A percentile compares a stretch with the other conserved stretches of the same genome.
Conservation (phyloP, 2,329 filamentous ascomycete genomes). For the Cladophialophora exuberans region DNA sequence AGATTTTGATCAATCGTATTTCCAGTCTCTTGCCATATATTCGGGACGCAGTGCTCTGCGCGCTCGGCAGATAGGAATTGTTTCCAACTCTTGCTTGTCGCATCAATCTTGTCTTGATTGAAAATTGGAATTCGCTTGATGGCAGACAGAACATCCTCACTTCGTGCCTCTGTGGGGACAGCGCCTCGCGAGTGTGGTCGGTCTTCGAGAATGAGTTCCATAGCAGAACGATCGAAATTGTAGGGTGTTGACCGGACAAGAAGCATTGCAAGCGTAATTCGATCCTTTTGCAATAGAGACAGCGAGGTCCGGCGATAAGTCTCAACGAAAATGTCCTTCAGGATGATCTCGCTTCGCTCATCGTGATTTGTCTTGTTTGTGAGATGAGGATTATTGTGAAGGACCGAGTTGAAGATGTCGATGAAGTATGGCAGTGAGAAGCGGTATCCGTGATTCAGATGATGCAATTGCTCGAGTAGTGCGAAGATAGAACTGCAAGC, state of each 20-base stretch:
- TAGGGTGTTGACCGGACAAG: constrained; percentile 95
- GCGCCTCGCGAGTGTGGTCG: constrained; percentile 66
- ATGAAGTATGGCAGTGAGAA: constrained; percentile 98
- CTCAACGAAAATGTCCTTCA: constrained; percentile 87
- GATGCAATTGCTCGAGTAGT: constrained; percentile 93
- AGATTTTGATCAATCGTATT: constrained; percentile 75
- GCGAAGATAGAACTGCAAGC: constrained; percentile 98
- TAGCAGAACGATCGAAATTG: constrained; percentile 86
- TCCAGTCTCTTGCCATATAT: constrained; percentile 68
- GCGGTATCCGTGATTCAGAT: constrained; percentile 99
- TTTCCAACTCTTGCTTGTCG: constrained; percentile 70
- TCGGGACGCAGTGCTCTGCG: constrained; percentile 81
- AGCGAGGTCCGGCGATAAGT: constrained; percentile 93
- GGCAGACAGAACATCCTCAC: constrained; percentile 69
- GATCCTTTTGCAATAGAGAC: constrained; percentile 88
- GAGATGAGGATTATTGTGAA: constrained; percentile 77
- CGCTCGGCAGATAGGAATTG: constrained; percentile 82
- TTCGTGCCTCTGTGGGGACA: constrained; percentile 74
- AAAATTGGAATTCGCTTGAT: constrained; percentile 72
- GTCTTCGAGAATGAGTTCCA: constrained; percentile 84
- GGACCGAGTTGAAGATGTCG: constrained; percentile 92
- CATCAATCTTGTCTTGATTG: constrained; percentile 68
- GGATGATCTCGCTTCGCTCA: constrained; percentile 81
- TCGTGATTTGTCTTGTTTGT: constrained; percentile 73
- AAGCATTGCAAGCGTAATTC: constrained; percentile 90